Evolutionary conservation across 2,329 filamentous ascomycete species (phyloP).

Genomic region (Neonectria ditissima): DNA sequence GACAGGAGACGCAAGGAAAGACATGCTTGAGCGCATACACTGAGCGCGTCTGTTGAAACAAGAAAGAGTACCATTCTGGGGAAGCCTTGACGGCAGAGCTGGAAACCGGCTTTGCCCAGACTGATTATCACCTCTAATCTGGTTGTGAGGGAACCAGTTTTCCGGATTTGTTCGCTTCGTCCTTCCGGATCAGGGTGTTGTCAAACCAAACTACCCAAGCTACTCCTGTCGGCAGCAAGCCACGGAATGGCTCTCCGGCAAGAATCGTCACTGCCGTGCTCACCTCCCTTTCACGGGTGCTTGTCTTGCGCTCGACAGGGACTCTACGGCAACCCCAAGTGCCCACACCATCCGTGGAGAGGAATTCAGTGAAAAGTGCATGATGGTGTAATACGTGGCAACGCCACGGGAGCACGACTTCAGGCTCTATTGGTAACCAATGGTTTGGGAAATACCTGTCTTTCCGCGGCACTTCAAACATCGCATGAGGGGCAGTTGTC

Average conservation of each 20-base stretch:
- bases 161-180: slow-evolving; percentile 56
- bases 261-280: slow-evolving; percentile 34
- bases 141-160: slow-evolving; percentile 30
- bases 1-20: too few species aligned
- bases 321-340: not conserved
- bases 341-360: not conserved
- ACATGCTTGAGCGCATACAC: not conserved
- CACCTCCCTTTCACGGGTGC: slow-evolving; percentile 29
- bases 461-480: slow-evolving; percentile 21
- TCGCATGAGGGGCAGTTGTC: not conserved
- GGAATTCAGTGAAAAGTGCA: slow-evolving; percentile 6
- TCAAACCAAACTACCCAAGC: slow-evolving; percentile 34
- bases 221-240: slow-evolving; percentile 23
- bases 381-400: slow-evolving; percentile 36
- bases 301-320: slow-evolving; percentile 35
- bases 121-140: slow-evolving; percentile 31
- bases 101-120: slow-evolving; percentile 21
- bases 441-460: slow-evolving; percentile 23
- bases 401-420: slow-evolving; percentile 31
- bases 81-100: slow-evolving; percentile 19
- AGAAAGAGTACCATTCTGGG: not conserved
- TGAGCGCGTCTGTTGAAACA: not conserved
- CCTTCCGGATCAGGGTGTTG: slow-evolving; percentile 52
- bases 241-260: slow-evolving; percentile 28
- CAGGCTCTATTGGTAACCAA: slow-evolving; percentile 42